Evolutionary conservation across 768 basidiomycete species (phyloP), one percentile per base, ranked within the genome.

Genomic region (Suillus americanus): DNA sequence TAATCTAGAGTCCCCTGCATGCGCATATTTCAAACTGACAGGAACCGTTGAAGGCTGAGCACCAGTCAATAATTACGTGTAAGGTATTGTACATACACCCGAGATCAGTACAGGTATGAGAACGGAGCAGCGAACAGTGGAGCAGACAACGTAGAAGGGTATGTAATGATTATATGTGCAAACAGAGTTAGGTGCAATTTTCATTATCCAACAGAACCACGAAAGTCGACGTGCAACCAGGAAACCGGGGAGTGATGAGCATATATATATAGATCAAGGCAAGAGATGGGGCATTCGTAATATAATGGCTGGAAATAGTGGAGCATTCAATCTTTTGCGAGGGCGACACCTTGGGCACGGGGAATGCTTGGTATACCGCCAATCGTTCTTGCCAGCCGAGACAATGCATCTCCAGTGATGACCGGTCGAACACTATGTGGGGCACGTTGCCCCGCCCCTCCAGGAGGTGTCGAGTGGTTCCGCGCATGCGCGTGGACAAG

Each of bases 361-460:
- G 75, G 7, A 41, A 68, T 46, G 51, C 71, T 63, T 62, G 71
- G 73, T 25, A 71, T 62, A 66, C 74, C 71, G 28, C 85, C 88
- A 46, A 92, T 86, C 12, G 88, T 86, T 68, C 84, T 81, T 33
- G 86, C 87, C 38, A 93, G 74, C 64, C 81, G 80, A 14, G 90
- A 87, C 60, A 91, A 83, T 3, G 90, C 91, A 59, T 89, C 90
- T 14, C 81, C 87, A 6, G 89, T 89, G 68, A 93, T 83, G 51
- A 92, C 82, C n/a, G 91, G 91, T 12, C 91, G 83, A 14, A 68
- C 80, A 40, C 79, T 66, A 66, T 86, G 84, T 20, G 77, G 74
- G 23, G 73, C 61, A 28, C 86, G 83, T 57, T 82, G 77, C 45
- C 72, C 74, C 46, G 69, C 70, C 62, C 65, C 71, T 63, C 80